phyloP scores from a whole-genome alignment of 2,329 filamentous ascomycete species.

The Monosporascus sp. region DNA sequence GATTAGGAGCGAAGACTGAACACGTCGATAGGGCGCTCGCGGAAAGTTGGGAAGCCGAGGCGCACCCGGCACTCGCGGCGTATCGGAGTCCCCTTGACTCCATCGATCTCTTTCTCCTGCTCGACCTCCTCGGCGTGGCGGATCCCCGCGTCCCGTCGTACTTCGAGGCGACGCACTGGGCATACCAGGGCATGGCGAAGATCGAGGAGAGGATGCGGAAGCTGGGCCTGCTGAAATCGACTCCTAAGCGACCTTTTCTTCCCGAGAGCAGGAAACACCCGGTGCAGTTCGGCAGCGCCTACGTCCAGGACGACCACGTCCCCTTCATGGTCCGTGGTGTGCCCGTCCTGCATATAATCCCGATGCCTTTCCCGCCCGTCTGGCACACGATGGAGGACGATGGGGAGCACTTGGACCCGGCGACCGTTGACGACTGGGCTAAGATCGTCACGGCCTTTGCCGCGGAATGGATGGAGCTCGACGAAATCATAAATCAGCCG shows the following conservation, averaged over 20 bases:
- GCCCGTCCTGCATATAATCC: conserved; percentile 84
- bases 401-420: conserved; percentile 74
- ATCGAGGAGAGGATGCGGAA: conserved; percentile 71
- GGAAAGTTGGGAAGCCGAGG: conserved; percentile 68
- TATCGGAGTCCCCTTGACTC: conserved; percentile 71
- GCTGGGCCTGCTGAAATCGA: conserved; percentile 51
- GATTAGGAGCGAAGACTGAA: neutral
- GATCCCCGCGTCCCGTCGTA: conserved; percentile 75
- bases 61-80: conserved; percentile 66
- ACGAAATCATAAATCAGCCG: conserved; percentile 19
- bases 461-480: conserved; percentile 86
- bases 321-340: conserved; percentile 87
- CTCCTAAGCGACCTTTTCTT: conserved; percentile 55
- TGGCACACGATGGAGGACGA: conserved; percentile 89
- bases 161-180: conserved; percentile 89
- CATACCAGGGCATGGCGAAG: conserved; percentile 70
- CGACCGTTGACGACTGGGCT: conserved; percentile 82
- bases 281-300: conserved; percentile 43
- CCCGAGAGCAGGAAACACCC: conserved; percentile 53
- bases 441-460: conserved; percentile 78
- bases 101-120: conserved; percentile 84
- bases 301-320: conserved; percentile 80
- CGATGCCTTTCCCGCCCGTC: conserved; percentile 71
- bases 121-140: conserved; percentile 76
- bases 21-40: conserved; percentile 57